Percentiles rank a stretch among this genome's conserved stretches.
These are phyloP conservation scores for Stephania cephalantha DNA, from an alignment of 164 flowering plant species.

Conservation along the genomic window DNA sequence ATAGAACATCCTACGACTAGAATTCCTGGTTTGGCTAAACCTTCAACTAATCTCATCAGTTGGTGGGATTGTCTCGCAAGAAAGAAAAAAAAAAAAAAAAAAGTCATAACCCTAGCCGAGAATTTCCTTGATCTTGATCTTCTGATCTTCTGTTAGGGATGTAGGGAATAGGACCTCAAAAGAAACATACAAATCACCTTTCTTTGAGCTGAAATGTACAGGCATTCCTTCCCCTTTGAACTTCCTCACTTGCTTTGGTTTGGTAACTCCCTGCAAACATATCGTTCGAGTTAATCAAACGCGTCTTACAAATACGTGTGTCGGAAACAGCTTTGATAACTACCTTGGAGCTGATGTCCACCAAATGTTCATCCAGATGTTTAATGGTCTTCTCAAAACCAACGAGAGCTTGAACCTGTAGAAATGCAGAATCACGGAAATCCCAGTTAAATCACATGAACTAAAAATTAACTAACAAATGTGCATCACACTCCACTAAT, in stretches of 20 bases:
- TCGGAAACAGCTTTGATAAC: constrained; percentile 1
- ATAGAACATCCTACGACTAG: not conserved
- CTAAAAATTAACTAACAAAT: too few species aligned
- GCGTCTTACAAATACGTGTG: not conserved
- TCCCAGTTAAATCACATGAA: not conserved
- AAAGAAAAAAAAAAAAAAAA: not conserved
- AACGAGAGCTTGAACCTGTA: constrained; percentile 93
- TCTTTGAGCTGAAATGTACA: constrained; percentile 71
- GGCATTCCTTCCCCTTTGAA: constrained; percentile 99
- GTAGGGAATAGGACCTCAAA: constrained; percentile 90
- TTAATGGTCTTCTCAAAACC: constrained; percentile 92
- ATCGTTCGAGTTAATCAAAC: constrained; percentile 1
- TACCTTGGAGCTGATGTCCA: constrained; percentile 79
- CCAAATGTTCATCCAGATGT: constrained; percentile 90
- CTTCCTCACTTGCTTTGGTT: constrained; percentile 88
- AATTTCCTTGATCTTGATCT: constrained; percentile 66
- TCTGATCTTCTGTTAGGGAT: constrained; percentile 83
- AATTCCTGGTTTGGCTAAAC: constrained; percentile 2
- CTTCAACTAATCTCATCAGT: constrained; percentile 1
- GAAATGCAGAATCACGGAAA: constrained; percentile 2
- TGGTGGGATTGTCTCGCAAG: not conserved
- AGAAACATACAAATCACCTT: constrained; percentile 77
- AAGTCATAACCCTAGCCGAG: constrained; percentile 34
- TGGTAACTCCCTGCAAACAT: constrained; percentile 67
- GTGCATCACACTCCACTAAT: too few species aligned